Conservation (phyloP, 2,329 filamentous ascomycete species). For the Nakataea oryzae region DNA sequence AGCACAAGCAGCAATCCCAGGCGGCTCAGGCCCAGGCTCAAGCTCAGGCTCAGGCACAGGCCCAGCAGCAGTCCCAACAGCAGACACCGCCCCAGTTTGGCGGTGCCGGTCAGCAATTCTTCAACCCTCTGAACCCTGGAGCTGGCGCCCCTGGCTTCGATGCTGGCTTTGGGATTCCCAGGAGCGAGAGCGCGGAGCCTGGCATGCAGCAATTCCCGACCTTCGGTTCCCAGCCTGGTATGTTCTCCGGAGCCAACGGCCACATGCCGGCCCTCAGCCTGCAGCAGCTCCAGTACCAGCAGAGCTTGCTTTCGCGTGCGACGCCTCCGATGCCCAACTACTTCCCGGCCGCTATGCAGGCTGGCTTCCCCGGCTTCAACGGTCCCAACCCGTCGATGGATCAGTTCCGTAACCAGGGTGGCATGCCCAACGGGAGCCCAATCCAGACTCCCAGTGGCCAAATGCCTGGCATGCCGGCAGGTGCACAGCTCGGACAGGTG, state of each 20-base stretch:
- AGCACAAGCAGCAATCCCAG: constrained; percentile 26
- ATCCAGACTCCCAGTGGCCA: constrained; percentile 32
- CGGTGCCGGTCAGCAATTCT: constrained; percentile 28
- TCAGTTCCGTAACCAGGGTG: constrained; percentile 41
- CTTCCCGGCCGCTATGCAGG: constrained; percentile 41
- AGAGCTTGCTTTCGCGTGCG: constrained; percentile 43
- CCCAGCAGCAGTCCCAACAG: constrained; percentile 9
- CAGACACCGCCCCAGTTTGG: constrained; percentile 6
- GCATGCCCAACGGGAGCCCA: constrained; percentile 37
- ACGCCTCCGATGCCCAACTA: constrained; percentile 46
- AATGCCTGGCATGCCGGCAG: constrained; percentile 29
- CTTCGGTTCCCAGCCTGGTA: constrained; percentile 35
- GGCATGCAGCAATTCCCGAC: constrained; percentile 36
- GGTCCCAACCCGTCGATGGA: constrained; percentile 38
- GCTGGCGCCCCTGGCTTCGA: constrained; percentile 34
- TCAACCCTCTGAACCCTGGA: constrained; percentile 36
- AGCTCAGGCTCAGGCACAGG: constrained; percentile 20
- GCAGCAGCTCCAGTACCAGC: constrained; percentile 49
- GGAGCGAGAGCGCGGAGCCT: constrained; percentile 41
- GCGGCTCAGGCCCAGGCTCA: constrained; percentile 8
- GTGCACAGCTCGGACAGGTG: constrained; percentile 19
- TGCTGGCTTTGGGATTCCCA: constrained; percentile 37
- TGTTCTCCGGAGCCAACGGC: constrained; percentile 37
- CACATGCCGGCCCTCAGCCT: constrained; percentile 34
- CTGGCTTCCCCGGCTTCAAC: constrained; percentile 40